Evolutionary conservation across 495 filamentous ascomycete species (phyloP), one percentile per base, ranked within the genome.

Genomic region (Penicillium tannophilum): DNA sequence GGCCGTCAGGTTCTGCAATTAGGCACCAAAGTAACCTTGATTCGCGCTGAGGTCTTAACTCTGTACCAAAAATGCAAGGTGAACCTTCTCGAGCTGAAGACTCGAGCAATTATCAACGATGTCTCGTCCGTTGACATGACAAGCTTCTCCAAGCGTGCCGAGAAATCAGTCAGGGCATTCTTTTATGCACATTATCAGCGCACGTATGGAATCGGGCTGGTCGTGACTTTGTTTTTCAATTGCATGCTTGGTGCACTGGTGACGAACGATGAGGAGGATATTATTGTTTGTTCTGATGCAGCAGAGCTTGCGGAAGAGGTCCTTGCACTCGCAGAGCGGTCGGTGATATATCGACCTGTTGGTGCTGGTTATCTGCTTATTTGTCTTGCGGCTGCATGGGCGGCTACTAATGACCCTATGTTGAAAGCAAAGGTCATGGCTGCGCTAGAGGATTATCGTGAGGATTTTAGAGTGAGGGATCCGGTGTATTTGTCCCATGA

Each of bases 171-270:
- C 3, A 3, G 49, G 17, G 41, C 45, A 23, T 52, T 65, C 9
- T 17, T 72, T 10, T 64, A 65, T 23, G 70, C 72, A 3, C 67
- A 74, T 48, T 68, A 67, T 54, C 65, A 72, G 30, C 72, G 76
- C 16, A 64, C 63, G 8, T 73, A 77, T 54, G 72, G 65, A 0
- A 54, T 78, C 8, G 72, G 61, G 5, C 52, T 79, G 0, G 60
- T 63, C 2, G 66, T 73, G n/a, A 61, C 62, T 0, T 53, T 71
- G 1, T 63, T 74, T 26, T 67, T 77, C 41, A 78, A 79, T 30
- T 70, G 68, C 44, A 58, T 74, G 14, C 57, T 75, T 4, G 53
- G 54, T 16, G 60, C 62, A 10, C 56, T 79, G 20, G 43, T 9
- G 11, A 24, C 17, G 42, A 8, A 44, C 6, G 42, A 5, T 17